Conservation (phyloP, 208 protist species). For the Acanthamoeba triangularis region DNA sequence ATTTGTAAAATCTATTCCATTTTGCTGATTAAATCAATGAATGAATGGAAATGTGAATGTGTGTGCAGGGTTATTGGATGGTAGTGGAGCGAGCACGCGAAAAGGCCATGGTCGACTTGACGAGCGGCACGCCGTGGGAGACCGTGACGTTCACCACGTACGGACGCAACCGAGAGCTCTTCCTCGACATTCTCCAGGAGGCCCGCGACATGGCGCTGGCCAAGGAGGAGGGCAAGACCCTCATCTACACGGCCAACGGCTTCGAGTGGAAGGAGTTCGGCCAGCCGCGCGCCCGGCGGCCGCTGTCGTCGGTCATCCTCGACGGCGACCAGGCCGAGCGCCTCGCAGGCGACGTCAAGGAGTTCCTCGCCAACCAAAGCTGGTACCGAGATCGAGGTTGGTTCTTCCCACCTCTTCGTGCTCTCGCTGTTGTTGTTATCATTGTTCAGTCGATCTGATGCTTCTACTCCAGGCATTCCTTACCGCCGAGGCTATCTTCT, state of each 20-base stretch:
- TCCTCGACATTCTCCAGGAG: slow-evolving; percentile 65
- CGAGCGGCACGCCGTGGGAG: slow-evolving; percentile 79
- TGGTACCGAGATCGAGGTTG: slow-evolving; percentile 93
- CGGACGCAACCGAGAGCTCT: slow-evolving; percentile 60
- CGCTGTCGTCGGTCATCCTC: slow-evolving; percentile 95
- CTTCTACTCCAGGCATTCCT: slow-evolving; percentile 93
- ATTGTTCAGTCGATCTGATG: not conserved
- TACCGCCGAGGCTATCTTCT: slow-evolving; percentile 97
- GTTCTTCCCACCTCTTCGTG: not conserved
- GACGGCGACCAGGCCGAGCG: slow-evolving; percentile 87
- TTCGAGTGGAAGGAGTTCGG: slow-evolving; percentile 80
- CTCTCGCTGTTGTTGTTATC: not conserved
- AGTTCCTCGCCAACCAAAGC: slow-evolving; percentile 92
- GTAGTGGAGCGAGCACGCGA: slow-evolving; percentile 71
- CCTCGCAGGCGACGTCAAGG: slow-evolving; percentile 90
- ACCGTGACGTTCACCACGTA: slow-evolving; percentile 80
- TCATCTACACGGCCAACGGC: slow-evolving; percentile 80
- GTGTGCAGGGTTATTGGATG: slow-evolving; percentile 48
- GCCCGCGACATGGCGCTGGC: slow-evolving; percentile 56
- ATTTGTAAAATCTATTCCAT: not conserved
- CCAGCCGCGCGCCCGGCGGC: slow-evolving; percentile 82
- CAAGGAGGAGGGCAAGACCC: slow-evolving; percentile 73
- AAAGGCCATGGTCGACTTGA: slow-evolving; percentile 80
- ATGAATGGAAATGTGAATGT: not conserved
- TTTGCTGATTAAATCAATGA: not conserved